phyloP scores from a whole-genome alignment of 169 alveolate species.

The Plasmodium knowlesi region DNA sequence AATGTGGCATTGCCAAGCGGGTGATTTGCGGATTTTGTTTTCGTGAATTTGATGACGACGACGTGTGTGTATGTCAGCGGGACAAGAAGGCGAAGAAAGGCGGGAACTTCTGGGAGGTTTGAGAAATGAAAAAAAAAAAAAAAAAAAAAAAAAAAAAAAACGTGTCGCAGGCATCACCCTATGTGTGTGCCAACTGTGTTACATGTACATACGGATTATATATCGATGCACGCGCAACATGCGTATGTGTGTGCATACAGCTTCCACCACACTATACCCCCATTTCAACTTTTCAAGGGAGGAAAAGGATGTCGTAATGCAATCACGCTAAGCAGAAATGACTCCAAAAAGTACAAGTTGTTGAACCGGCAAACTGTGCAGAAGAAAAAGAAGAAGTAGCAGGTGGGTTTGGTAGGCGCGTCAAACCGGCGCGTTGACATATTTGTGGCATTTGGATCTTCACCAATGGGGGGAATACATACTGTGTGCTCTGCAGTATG shows the following conservation, averaged over 20 bases:
- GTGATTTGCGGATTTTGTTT: slow-evolving; percentile 81
- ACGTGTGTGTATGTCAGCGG: slow-evolving; percentile 68
- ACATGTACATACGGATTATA: slow-evolving; percentile 1
- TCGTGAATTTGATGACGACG: slow-evolving; percentile 78
- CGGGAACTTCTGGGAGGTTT: slow-evolving; percentile 78
- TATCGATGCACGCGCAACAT: neutral
- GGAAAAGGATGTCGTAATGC: slow-evolving; percentile 84
- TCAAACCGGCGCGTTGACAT: neutral
- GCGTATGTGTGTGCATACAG: neutral
- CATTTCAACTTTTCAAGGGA: slow-evolving; percentile 59
- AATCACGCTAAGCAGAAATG: slow-evolving; percentile 77
- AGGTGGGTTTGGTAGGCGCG: neutral
- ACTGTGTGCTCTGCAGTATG: neutral
- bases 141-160: too few species aligned
- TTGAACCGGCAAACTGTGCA: slow-evolving; percentile 74
- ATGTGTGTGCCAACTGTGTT: neutral
- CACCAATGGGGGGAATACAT: neutral
- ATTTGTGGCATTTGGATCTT: neutral
- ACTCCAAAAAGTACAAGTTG: slow-evolving; percentile 77
- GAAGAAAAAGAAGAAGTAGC: slow-evolving; percentile 48
- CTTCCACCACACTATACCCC: neutral
- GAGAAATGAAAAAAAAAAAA: neutral
- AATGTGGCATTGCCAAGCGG: slow-evolving; percentile 74
- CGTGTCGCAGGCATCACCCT: neutral
- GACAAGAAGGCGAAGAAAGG: slow-evolving; percentile 70